Percentiles rank a stretch among this genome's conserved stretches.
Conservation (phyloP, 108 stramenopile species). For the Skeletonema marinoi region DNA sequence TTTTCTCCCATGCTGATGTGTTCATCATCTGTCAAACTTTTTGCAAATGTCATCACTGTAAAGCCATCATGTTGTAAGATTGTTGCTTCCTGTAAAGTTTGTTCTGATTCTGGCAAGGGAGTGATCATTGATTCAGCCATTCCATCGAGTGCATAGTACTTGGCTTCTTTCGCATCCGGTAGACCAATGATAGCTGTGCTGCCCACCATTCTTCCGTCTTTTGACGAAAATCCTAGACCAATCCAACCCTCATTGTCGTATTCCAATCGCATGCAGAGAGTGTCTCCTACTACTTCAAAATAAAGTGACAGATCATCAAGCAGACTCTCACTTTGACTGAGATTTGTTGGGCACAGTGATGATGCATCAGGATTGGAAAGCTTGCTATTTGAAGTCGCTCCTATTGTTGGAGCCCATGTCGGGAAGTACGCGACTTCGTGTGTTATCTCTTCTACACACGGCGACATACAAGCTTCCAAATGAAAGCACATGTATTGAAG, state of each 20-base stretch:
- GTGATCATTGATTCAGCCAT: conserved; percentile 5
- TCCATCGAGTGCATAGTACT: too few relatives aligned
- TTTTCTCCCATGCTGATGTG: conserved; percentile 27
- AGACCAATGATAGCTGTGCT: neutral
- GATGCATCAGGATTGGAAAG: neutral
- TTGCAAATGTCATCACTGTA: neutral
- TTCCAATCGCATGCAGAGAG: neutral
- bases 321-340: conserved; percentile 2
- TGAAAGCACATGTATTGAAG: neutral
- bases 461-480: neutral
- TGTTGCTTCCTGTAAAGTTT: neutral
- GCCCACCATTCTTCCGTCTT: neutral
- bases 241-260: conserved; percentile 4
- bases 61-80: neutral
- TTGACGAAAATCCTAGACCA: neutral
- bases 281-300: conserved; percentile 18
- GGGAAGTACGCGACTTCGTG: neutral
- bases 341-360: conserved; percentile 2
- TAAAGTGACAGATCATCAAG: conserved; percentile 10
- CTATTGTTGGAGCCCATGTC: too few relatives aligned
- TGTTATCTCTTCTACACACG: neutral
- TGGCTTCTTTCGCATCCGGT: neutral
- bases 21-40: neutral
- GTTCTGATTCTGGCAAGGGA: neutral
- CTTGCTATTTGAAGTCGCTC: neutral